Evolutionary conservation across 768 basidiomycete genomes (phyloP), one percentile per base, ranked within the genome.

Genomic region (Pleurotus tuber-regium): DNA sequence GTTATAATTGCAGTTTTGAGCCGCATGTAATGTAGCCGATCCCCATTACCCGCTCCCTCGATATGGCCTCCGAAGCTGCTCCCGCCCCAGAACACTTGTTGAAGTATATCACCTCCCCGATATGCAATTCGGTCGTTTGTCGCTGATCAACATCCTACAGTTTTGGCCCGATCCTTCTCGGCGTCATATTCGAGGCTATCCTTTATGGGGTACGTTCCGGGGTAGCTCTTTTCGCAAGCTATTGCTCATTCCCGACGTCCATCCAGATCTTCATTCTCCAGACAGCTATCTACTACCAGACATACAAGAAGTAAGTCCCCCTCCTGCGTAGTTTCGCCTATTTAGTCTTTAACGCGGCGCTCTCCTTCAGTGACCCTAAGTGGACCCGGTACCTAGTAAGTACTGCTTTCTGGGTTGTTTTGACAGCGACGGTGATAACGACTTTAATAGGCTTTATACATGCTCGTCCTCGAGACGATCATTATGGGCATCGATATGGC

Each of bases 371-470:
- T 25, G 72, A 74, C 48, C 43, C 61, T 1, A 24, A 48, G 41
- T 68, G 69, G 66, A 67, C 73, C 19, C 60, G 61, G 16, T 60
- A 56, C 23, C 63, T 74, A 23, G 73, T 72, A 26, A 35, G 65
- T 56, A n/a, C 8, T 4, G n/a, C 26, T 8, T 25, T 42, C 16
- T n/a, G n/a, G n/a, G n/a, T n/a, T n/a, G n/a, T n/a, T n/a, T n/a
- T n/a, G n/a, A n/a, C n/a, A n/a, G n/a, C n/a, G n/a, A n/a, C 9
- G 2, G 11, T 23, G 10, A 21, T 10, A 6, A 38, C 7, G 30
- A 31, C 8, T 14, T 7, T 16, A 1, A 33, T 21, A 59, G 58
- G 50, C 55, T 9, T 24, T 61, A 11, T 59, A 58, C 38, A 29
- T 61, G 8, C 35, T 61, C 11, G 52, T 61, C 9, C 35, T 50